Percentiles rank a stretch among this genome's conserved stretches.
These are phyloP conservation scores for Astrothelium subdiscretum DNA, from an alignment of 495 filamentous ascomycete species.

Conservation along the genomic window DNA sequence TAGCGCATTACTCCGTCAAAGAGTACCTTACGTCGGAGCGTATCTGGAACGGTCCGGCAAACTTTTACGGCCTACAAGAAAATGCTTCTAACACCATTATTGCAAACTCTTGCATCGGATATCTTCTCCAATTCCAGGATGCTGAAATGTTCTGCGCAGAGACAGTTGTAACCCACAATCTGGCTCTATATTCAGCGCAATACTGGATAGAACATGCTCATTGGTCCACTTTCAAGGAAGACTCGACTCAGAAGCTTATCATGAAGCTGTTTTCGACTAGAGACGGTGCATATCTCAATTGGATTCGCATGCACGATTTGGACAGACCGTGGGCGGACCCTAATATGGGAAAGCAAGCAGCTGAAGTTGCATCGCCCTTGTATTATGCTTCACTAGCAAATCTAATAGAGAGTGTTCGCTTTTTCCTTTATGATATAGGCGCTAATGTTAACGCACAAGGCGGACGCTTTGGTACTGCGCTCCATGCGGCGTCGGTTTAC, in stretches of 20 bases:
- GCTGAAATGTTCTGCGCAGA: neutral
- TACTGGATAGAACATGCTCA: slow-evolving; percentile 13
- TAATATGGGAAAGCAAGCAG: neutral
- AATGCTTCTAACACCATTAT: slow-evolving; percentile 4
- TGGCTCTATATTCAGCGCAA: slow-evolving; percentile 11
- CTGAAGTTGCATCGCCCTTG: slow-evolving; percentile 3
- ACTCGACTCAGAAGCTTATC: slow-evolving; percentile 5
- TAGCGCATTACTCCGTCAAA: slow-evolving; percentile 23
- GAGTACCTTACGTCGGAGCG: slow-evolving; percentile 18
- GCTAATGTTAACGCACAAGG: slow-evolving; percentile 4
- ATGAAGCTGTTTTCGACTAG: slow-evolving; percentile 7
- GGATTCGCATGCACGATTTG: slow-evolving; percentile 10
- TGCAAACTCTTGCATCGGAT: slow-evolving; percentile 13
- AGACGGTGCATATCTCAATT: slow-evolving; percentile 10
- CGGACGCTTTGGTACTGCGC: neutral
- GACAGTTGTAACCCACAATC: neutral
- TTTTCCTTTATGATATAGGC: neutral
- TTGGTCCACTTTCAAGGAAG: neutral
- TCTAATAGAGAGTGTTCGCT: neutral
- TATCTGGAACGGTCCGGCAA: slow-evolving; percentile 5
- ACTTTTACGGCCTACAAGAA: slow-evolving; percentile 6
- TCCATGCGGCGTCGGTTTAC: neutral
- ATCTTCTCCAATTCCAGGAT: neutral
- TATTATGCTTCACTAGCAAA: slow-evolving; percentile 10
- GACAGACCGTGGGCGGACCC: slow-evolving; percentile 1